These are phyloP conservation scores for Skeletonema potamos DNA, from an alignment of 108 stramenopile species.

Conservation along the genomic window DNA sequence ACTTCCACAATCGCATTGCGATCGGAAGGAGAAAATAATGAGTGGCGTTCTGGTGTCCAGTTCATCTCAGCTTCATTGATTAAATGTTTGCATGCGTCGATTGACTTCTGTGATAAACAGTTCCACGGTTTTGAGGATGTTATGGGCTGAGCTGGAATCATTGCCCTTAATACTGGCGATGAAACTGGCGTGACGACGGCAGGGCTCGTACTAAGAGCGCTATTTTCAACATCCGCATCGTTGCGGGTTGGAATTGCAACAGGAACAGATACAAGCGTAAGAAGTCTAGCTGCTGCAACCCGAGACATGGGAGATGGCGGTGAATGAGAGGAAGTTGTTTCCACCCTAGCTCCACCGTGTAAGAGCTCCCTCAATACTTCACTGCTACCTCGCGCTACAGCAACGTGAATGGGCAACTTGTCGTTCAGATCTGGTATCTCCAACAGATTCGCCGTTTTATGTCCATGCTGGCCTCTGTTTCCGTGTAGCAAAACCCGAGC, in stretches of 20 bases:
- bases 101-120: conserved; percentile 79
- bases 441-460: conserved; percentile 44
- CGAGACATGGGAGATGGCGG: conserved; percentile 20
- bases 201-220: conserved; percentile 3
- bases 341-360: conserved; percentile 76
- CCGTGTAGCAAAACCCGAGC: conserved; percentile 59
- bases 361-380: conserved; percentile 77
- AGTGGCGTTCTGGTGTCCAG: conserved; percentile 77
- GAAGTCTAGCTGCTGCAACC: conserved; percentile 9
- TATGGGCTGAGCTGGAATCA: conserved; percentile 82
- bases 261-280: conserved; percentile 5
- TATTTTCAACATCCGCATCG: neutral
- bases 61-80: conserved; percentile 76
- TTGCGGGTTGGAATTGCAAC: conserved; percentile 23
- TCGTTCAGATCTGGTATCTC: conserved; percentile 84
- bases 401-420: conserved; percentile 83
- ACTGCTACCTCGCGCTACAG: conserved; percentile 80
- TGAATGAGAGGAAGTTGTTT: conserved; percentile 46
- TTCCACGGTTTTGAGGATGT: conserved; percentile 88
- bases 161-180: conserved; percentile 73
- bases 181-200: conserved; percentile 68
- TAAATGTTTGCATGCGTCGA: conserved; percentile 72
- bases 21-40: conserved; percentile 78
- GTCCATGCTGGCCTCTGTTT: conserved; percentile 9
- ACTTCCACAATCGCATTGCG: conserved; percentile 72